These are phyloP conservation scores for Epichloe elymi DNA, from an alignment of 2,329 filamentous ascomycete species.

Conservation along the genomic window DNA sequence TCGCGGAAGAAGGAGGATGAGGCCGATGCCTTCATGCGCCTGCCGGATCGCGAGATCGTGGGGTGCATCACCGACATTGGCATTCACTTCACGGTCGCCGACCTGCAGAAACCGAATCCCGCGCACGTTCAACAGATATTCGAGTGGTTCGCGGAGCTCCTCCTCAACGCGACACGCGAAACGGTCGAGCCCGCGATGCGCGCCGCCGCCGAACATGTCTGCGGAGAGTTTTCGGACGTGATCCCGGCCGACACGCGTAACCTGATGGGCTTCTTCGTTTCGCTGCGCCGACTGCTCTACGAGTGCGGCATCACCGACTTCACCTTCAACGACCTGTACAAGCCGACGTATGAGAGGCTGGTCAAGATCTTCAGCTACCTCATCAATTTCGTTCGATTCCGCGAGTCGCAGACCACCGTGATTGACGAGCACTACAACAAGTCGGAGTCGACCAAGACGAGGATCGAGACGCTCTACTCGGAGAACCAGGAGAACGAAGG, in stretches of 20 bases:
- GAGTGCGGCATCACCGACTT: constrained; percentile 93
- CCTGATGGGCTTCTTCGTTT: constrained; percentile 89
- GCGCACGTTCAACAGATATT: constrained; percentile 95
- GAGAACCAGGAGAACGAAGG: constrained; percentile 82
- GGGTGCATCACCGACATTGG: constrained; percentile 96
- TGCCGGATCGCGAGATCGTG: constrained; percentile 68
- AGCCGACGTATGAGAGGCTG: constrained; percentile 77
- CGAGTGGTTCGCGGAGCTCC: constrained; percentile 89
- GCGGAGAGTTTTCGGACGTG: constrained; percentile 72
- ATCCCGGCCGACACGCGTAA: constrained; percentile 80
- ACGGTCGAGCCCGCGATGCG: constrained; percentile 92
- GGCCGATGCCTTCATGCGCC: constrained; percentile 45
- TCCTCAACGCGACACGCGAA: constrained; percentile 87
- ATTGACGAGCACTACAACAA: constrained; percentile 94
- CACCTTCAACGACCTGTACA: constrained; percentile 81
- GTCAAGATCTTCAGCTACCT: constrained; percentile 95
- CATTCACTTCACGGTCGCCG: constrained; percentile 71
- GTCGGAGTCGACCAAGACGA: constrained; percentile 69
- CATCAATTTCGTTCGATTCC: constrained; percentile 97
- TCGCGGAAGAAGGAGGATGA: constrained; percentile 47
- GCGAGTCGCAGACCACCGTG: constrained; percentile 76
- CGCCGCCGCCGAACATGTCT: constrained; percentile 78
- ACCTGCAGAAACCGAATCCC: constrained; percentile 87
- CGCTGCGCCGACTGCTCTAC: constrained; percentile 62
- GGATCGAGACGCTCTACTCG: constrained; percentile 72